These are phyloP conservation scores for Eutypella sp. DNA, from an alignment of 2,329 filamentous ascomycete species.

Conservation along the genomic window DNA sequence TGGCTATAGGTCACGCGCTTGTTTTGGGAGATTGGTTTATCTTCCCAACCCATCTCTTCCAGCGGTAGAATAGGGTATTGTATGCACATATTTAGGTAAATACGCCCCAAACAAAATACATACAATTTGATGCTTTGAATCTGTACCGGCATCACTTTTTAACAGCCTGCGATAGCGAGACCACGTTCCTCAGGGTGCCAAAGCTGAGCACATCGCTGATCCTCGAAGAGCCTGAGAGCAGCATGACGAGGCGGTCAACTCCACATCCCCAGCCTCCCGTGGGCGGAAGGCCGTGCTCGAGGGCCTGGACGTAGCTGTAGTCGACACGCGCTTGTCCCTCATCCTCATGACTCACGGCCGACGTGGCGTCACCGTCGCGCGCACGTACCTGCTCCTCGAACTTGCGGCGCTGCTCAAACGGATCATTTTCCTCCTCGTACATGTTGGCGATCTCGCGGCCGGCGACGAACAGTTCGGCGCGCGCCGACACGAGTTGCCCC, in stretches of 20 bases:
- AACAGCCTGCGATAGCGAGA: slow-evolving; percentile 39
- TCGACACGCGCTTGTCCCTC: slow-evolving; percentile 52
- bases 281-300: slow-evolving; percentile 88
- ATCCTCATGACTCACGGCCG: too few relatives aligned
- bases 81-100: too few relatives aligned
- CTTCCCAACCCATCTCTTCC: too few relatives aligned
- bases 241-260: slow-evolving; percentile 85
- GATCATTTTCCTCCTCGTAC: slow-evolving; percentile 97
- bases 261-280: slow-evolving; percentile 97
- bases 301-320: slow-evolving; percentile 75
- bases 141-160: slow-evolving; percentile 4
- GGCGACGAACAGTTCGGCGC: slow-evolving; percentile 79
- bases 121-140: too few relatives aligned
- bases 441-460: slow-evolving; percentile 87
- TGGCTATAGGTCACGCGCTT: too few relatives aligned
- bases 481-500: slow-evolving; percentile 69
- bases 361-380: slow-evolving; percentile 40
- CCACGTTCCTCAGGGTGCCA: slow-evolving; percentile 71
- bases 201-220: slow-evolving; percentile 88
- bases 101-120: too few relatives aligned
- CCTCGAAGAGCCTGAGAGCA: slow-evolving; percentile 71
- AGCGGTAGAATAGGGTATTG: too few relatives aligned
- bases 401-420: slow-evolving; percentile 78
- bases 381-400: slow-evolving; percentile 53
- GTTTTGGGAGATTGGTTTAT: too few relatives aligned